Base-by-base conservation (phyloP, 257 asterid genomes). In the Coffea canephora region DNA sequence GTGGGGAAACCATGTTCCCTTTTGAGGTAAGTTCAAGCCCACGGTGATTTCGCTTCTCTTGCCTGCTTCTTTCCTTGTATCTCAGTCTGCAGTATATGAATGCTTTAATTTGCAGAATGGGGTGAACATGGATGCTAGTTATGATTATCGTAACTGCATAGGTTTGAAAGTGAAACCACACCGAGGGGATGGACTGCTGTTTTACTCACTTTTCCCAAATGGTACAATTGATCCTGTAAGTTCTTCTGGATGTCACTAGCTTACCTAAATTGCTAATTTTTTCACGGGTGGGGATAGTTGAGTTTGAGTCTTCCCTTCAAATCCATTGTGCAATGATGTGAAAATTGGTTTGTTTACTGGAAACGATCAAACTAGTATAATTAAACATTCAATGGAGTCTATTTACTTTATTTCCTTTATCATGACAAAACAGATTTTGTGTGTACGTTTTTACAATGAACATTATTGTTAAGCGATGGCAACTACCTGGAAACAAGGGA, bases 1-100 rank as follows among this genome's bases (percentile, higher is more conserved):
- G 99, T 62, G 98, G 99, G 55, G 98, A 96, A 87, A 96, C 99
- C 81, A 89, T 96, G 96, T 96, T 95, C 69, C 99, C 99, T 36
- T 94, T 84, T 43, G 97, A 93, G 97, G 99, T 90, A 87, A 79
- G 80, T 66, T 34, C 43, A 77, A 23, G 10, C 19, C 57, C 77
- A 39, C 5, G 43, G 4, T 39, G 43, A 39, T 39, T 34, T 69
- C 75, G n/a, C 25, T 69, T 36, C 64, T 55, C 52, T 77, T 39
- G 43, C 43, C 43, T 39, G 43, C 43, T 39, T 3, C 43, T 39
- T 39, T 39, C 43, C 43, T 39, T 73, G 4, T 11, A 2, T 78
- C 55, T 69, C 48, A 45, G 12, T 0, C 7, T 19, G 5, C 12
- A 74, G 10, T 19, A 66, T 9, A 36, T 36, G 3, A 57, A 57